Percentiles rank a stretch among this genome's conserved stretches.
Evolutionary conservation across 176 grass and related monocot genomes (phyloP).

Genomic region (Elymus sibiricus): DNA sequence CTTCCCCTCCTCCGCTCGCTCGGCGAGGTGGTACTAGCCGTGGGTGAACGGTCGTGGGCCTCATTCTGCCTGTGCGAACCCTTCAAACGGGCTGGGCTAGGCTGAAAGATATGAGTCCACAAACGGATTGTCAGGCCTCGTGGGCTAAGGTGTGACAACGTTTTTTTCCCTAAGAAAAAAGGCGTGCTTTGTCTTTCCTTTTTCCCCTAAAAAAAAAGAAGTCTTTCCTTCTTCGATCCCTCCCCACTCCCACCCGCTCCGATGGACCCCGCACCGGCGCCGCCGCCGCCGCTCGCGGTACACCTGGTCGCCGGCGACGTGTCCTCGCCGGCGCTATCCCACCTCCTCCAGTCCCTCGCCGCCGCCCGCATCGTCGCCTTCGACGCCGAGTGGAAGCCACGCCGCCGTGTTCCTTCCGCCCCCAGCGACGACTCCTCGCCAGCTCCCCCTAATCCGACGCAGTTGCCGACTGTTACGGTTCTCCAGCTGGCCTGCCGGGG

Average conservation of each 20-base stretch:
- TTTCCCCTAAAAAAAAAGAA: too few species aligned
- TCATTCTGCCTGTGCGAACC: too few species aligned
- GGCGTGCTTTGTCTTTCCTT: neutral
- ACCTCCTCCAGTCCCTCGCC: slow-evolving; percentile 45
- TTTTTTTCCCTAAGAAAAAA: neutral
- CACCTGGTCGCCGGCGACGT: slow-evolving; percentile 30
- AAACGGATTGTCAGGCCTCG: neutral
- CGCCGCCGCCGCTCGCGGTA: slow-evolving; percentile 7
- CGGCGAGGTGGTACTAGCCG: neutral
- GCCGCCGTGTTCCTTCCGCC: slow-evolving; percentile 19
- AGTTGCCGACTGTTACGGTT: slow-evolving; percentile 63
- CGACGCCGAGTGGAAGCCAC: slow-evolving; percentile 96
- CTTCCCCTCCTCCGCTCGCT: neutral
- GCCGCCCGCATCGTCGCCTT: slow-evolving; percentile 52
- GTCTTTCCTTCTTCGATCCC: neutral
- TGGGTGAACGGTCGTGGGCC: too few species aligned
- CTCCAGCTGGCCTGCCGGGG: slow-evolving; percentile 74
- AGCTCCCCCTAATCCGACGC: neutral
- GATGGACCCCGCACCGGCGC: slow-evolving; percentile 24
- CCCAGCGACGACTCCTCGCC: neutral
- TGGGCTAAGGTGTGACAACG: neutral
- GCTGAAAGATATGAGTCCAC: too few species aligned
- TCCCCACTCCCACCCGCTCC: neutral
- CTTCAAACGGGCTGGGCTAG: neutral
- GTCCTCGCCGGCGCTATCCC: slow-evolving; percentile 40